Conservation (phyloP, 1,284 basidiomycete species). For the Porodaedalea pini region DNA sequence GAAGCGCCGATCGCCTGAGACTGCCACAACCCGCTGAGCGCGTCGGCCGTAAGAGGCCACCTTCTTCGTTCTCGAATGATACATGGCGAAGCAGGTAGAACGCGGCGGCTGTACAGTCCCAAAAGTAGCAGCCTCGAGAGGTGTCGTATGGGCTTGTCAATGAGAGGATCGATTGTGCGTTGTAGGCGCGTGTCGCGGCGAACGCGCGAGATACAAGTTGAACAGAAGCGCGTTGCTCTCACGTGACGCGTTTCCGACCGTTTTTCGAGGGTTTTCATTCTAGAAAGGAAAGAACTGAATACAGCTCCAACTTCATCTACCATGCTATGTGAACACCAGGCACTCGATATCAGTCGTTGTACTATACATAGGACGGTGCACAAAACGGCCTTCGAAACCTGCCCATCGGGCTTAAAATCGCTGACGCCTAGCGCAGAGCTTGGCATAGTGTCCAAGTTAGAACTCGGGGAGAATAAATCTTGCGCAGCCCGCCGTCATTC, state of each 20-base stretch:
- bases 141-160: not conserved
- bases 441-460: not conserved
- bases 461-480: not conserved
- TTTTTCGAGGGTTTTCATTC: not conserved
- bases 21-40: slow-evolving; percentile 15
- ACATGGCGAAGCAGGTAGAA: slow-evolving; percentile 2
- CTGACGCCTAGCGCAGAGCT: not conserved
- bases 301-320: too few relatives aligned
- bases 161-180: not conserved
- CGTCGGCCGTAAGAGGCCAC: slow-evolving; percentile 19
- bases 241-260: not conserved
- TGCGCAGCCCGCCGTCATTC: not conserved
- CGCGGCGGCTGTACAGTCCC: not conserved
- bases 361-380: too few relatives aligned
- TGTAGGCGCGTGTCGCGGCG: not conserved
- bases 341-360: too few relatives aligned
- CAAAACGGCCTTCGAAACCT: not conserved
- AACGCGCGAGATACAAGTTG: too few relatives aligned
- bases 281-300: not conserved
- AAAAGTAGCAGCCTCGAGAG: not conserved
- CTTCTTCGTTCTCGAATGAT: slow-evolving; percentile 18
- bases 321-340: too few relatives aligned
- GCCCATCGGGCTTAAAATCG: not conserved
- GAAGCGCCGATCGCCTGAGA: slow-evolving; percentile 6
- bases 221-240: too few relatives aligned